Evolutionary conservation across 2,329 filamentous ascomycete genomes (phyloP).

Genomic region (Didymella pinodella): DNA sequence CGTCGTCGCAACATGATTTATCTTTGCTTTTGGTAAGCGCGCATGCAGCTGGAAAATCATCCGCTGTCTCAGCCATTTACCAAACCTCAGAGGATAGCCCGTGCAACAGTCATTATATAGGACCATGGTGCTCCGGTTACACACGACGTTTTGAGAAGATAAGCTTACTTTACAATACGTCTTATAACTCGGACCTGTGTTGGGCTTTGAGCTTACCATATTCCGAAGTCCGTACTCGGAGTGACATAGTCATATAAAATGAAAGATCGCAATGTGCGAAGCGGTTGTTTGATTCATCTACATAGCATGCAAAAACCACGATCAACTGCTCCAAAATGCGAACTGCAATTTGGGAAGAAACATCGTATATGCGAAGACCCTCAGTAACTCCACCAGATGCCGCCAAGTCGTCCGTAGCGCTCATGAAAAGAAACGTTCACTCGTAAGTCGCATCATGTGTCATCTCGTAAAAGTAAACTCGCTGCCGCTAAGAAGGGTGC

Average conservation of each 20-base stretch:
- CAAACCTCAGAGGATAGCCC: too few relatives aligned
- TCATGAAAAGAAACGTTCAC: slow-evolving; percentile 3
- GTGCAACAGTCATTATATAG: too few relatives aligned
- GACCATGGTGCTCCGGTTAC: too few relatives aligned
- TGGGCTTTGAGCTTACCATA: too few relatives aligned
- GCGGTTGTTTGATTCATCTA: background rate
- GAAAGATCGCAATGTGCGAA: background rate
- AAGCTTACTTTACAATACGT: too few relatives aligned
- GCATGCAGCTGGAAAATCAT: too few relatives aligned
- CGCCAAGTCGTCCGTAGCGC: slow-evolving; percentile 10
- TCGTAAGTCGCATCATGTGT: slow-evolving; percentile 3
- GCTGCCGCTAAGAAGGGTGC: slow-evolving; percentile 18
- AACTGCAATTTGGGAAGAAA: slow-evolving; percentile 3
- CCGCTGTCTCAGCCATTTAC: too few relatives aligned
- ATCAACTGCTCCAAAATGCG: background rate
- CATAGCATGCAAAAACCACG: background rate
- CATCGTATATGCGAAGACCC: slow-evolving; percentile 5
- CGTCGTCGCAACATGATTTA: too few relatives aligned
- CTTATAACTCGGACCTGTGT: too few relatives aligned
- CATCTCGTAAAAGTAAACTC: background rate
- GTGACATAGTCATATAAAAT: background rate
- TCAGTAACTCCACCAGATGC: slow-evolving; percentile 21
- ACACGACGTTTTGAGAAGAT: too few relatives aligned
- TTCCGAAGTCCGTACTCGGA: too few relatives aligned
- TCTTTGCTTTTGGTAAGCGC: too few relatives aligned